Evolutionary conservation across 1,284 basidiomycete genomes (phyloP).

Genomic region (Sanghuangporus weigelae): DNA sequence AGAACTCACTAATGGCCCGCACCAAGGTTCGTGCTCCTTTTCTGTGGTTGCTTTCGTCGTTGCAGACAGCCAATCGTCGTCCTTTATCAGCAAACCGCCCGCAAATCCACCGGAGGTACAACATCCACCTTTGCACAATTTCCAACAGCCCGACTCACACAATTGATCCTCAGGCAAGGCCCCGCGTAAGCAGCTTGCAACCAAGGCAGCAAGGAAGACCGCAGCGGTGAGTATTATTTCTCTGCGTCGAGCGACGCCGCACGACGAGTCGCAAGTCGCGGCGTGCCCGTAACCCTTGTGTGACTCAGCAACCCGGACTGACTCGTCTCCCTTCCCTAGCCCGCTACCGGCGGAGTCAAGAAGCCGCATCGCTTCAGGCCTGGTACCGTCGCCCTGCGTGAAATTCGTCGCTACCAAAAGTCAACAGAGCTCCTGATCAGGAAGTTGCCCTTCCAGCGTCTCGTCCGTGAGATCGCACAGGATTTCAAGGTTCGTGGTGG

Average conservation of each 20-base stretch:
- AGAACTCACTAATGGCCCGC: conserved; percentile 51
- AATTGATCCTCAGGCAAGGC: conserved; percentile 56
- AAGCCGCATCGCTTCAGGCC: conserved; percentile 97
- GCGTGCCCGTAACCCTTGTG: conserved; percentile 3
- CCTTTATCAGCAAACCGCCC: conserved; percentile 66
- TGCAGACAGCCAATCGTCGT: conserved; percentile 24
- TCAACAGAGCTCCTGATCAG: conserved; percentile 93
- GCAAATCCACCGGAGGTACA: conserved; percentile 79
- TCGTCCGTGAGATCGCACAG: conserved; percentile 95
- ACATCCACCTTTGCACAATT: conserved; percentile 21
- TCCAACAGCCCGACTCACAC: conserved; percentile 20
- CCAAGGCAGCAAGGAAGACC: conserved; percentile 86
- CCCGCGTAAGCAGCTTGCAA: conserved; percentile 86
- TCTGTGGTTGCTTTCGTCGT: conserved; percentile 12
- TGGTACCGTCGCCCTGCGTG: conserved; percentile 97
- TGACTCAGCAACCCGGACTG: conserved; percentile 16
- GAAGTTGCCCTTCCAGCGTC: conserved; percentile 94
- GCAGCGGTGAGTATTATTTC: conserved; percentile 50
- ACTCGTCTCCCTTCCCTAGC: conserved; percentile 26
- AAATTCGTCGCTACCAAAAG: conserved; percentile 97
- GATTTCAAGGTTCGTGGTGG: conserved; percentile 77
- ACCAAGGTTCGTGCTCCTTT: conserved; percentile 51
- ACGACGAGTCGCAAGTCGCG: conserved; percentile 14
- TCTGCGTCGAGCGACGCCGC: conserved; percentile 21
- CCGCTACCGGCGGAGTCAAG: conserved; percentile 94